These are phyloP conservation scores for Davidsoniella virescens DNA, from an alignment of 2,329 filamentous ascomycete genomes.

Conservation along the genomic window DNA sequence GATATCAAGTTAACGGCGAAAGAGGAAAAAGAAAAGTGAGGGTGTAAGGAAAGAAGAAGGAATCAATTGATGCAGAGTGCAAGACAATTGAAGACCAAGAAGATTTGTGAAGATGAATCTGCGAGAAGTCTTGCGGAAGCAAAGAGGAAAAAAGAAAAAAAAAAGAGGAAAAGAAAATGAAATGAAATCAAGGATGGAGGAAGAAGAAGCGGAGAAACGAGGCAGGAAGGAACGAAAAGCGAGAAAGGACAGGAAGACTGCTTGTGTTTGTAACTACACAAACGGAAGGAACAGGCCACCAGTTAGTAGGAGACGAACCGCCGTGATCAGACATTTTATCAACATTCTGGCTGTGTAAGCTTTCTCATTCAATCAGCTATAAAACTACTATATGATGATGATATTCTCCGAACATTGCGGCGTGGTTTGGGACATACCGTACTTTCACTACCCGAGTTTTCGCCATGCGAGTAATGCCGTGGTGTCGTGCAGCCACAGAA, in stretches of 20 bases:
- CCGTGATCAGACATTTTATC: no score
- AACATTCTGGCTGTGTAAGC: no score
- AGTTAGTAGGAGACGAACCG: background rate
- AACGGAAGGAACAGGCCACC: constrained; percentile 1
- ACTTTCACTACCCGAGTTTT: no score
- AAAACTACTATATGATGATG: no score
- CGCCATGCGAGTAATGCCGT: no score
- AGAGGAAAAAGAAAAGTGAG: constrained; percentile 7
- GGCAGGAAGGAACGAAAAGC: constrained; percentile 4
- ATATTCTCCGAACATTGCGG: no score
- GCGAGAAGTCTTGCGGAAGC: background rate
- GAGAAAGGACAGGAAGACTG: no score
- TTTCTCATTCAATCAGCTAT: no score
- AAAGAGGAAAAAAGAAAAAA: background rate
- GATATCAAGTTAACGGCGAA: constrained; percentile 20
- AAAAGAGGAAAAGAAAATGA: constrained; percentile 2
- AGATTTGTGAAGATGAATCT: constrained; percentile 1
- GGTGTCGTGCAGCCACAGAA: no score
- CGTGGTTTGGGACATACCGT: no score
- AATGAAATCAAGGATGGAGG: constrained; percentile 3
- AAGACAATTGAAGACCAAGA: constrained; percentile 8
- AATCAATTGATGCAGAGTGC: constrained; percentile 11
- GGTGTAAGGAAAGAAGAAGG: constrained; percentile 7
- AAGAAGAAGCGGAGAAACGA: constrained; percentile 5
- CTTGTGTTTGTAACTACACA: no score